These are phyloP conservation scores for Ustilago loliicola DNA, from an alignment of 1,284 basidiomycete genomes.

Conservation along the genomic window DNA sequence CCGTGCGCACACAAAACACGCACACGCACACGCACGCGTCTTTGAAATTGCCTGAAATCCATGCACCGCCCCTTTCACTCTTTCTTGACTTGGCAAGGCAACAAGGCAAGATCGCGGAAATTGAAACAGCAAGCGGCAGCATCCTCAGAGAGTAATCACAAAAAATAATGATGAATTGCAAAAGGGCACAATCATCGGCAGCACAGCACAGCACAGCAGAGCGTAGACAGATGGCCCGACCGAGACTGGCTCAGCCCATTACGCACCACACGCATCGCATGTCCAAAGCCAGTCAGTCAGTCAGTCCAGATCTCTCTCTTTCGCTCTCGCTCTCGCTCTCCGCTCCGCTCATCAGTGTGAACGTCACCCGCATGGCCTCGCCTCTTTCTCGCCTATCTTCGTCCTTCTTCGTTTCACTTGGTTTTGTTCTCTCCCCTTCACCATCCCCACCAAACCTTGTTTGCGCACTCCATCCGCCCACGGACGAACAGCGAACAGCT, in stretches of 20 bases:
- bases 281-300: background rate
- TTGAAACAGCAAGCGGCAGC: background rate
- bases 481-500: background rate
- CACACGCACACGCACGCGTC: background rate
- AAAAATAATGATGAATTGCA: constrained; percentile 3
- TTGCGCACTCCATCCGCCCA: constrained; percentile 11
- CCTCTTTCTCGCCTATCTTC: constrained; percentile 3
- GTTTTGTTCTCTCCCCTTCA: background rate
- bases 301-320: background rate
- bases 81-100: background rate
- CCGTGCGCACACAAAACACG: too few relatives aligned
- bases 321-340: background rate
- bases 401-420: background rate
- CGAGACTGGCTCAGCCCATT: constrained; percentile 6
- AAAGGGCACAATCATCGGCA: background rate
- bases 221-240: constrained; percentile 1
- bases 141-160: constrained; percentile 7
- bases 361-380: background rate
- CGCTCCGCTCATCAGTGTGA: background rate
- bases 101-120: too few relatives aligned
- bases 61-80: constrained; percentile 4
- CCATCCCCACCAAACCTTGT: constrained; percentile 11
- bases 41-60: background rate
- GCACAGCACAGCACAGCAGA: background rate
- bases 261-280: constrained; percentile 17